These are phyloP conservation scores for Rossbeevera mucosa DNA, from an alignment of 768 basidiomycete genomes.

Conservation along the genomic window DNA sequence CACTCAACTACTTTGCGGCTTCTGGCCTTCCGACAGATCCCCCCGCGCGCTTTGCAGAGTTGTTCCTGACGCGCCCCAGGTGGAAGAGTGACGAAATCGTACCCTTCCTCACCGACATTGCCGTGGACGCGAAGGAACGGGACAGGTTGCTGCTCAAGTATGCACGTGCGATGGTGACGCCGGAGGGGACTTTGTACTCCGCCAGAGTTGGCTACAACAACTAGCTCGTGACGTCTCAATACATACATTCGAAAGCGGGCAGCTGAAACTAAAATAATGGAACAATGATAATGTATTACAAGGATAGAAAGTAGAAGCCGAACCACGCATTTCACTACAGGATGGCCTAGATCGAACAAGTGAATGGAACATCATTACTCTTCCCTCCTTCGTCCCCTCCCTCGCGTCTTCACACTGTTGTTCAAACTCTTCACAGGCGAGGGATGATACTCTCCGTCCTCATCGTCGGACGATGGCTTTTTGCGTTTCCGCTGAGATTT, in stretches of 20 bases:
- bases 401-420: conserved; percentile 39
- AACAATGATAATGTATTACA: not conserved
- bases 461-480: conserved; percentile 31
- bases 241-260: no score
- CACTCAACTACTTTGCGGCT: conserved; percentile 71
- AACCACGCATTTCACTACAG: not conserved
- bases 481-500: conserved; percentile 30
- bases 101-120: conserved; percentile 79
- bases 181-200: conserved; percentile 69
- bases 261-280: not conserved
- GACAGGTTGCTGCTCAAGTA: conserved; percentile 87
- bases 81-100: conserved; percentile 79
- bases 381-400: conserved; percentile 29
- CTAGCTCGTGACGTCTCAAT: conserved; percentile 25
- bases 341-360: not conserved
- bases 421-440: conserved; percentile 38
- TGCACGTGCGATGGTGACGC: conserved; percentile 70
- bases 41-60: conserved; percentile 74
- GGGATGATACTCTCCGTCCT: conserved; percentile 48
- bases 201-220: conserved; percentile 59
- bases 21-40: conserved; percentile 74
- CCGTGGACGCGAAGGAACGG: conserved; percentile 78
- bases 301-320: not conserved
- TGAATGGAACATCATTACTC: not conserved
- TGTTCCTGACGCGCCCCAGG: conserved; percentile 74